Percentiles rank a stretch among this genome's conserved stretches.
phyloP scores from a whole-genome alignment of 495 filamentous ascomycete species.

The Hypomontagnella submonticulosa region DNA sequence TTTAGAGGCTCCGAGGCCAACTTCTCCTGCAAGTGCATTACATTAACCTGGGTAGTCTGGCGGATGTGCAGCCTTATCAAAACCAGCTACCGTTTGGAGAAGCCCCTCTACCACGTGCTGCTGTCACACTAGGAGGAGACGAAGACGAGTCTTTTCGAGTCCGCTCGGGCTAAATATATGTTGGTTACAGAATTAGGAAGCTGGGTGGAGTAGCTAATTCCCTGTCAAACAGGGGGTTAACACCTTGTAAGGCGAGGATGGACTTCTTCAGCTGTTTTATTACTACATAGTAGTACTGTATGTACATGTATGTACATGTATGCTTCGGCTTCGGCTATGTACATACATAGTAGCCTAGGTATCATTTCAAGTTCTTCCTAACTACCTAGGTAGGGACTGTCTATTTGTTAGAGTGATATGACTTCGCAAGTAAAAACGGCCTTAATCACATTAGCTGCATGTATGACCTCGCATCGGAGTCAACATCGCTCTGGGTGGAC shows the following conservation, averaged over 20 bases:
- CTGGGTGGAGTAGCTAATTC: constrained; percentile 17
- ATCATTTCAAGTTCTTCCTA: too few relatives aligned
- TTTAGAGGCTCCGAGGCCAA: neutral
- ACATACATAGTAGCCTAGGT: too few relatives aligned
- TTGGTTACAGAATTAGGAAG: constrained; percentile 13
- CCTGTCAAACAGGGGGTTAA: constrained; percentile 18
- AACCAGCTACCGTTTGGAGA: neutral
- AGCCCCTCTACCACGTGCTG: constrained; percentile 30
- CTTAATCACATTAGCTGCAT: too few relatives aligned
- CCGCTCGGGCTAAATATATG: constrained; percentile 5
- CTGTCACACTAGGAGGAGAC: constrained; percentile 25
- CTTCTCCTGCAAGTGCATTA: neutral
- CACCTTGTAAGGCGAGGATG: constrained; percentile 8
- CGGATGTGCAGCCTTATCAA: constrained; percentile 20
- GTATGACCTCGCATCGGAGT: constrained; percentile 18
- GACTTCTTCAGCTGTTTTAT: neutral
- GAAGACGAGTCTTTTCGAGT: constrained; percentile 10
- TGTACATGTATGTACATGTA: too few relatives aligned
- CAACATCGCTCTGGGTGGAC: constrained; percentile 23
- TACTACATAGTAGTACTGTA: neutral
- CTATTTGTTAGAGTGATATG: too few relatives aligned
- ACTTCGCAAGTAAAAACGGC: too few relatives aligned
- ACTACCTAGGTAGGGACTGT: too few relatives aligned
- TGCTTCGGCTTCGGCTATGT: neutral
- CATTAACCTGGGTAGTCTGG: neutral